phyloP scores from a whole-genome alignment of 306 rosid genomes.

The Psophocarpus tetragonolobus region DNA sequence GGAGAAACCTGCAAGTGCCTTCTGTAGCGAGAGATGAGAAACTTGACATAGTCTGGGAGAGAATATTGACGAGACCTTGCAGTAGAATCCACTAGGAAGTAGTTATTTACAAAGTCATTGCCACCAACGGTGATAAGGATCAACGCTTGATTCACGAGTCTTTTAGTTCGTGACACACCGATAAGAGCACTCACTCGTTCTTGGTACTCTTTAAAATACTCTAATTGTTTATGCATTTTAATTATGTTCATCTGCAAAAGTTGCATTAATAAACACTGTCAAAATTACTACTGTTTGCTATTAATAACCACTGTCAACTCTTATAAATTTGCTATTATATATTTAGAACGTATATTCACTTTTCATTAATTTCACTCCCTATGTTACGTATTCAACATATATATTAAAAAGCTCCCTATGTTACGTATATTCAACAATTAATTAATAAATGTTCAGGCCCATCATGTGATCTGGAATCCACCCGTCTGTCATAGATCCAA shows the following conservation, averaged over 20 bases:
- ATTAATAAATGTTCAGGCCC: not conserved
- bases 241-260: conserved; percentile 52
- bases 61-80: conserved; percentile 58
- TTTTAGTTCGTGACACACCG: conserved; percentile 35
- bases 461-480: not conserved
- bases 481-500: not conserved
- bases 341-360: too few relatives aligned
- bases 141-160: conserved; percentile 52
- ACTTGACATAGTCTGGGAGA: conserved; percentile 55
- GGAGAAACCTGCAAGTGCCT: conserved; percentile 45
- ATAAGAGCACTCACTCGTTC: conserved; percentile 38
- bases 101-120: conserved; percentile 77
- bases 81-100: conserved; percentile 47
- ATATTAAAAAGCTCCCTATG: too few relatives aligned
- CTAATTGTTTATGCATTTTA: conserved; percentile 53
- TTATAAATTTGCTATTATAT: too few relatives aligned
- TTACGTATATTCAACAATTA: too few relatives aligned
- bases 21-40: conserved; percentile 52
- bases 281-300: not conserved
- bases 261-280: not conserved
- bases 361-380: too few relatives aligned
- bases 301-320: too few relatives aligned
- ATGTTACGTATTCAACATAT: too few relatives aligned
- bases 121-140: conserved; percentile 60
- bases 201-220: conserved; percentile 60